Conservation (phyloP, 2,329 filamentous ascomycete genomes). For the Plectosphaerella plurivora region DNA sequence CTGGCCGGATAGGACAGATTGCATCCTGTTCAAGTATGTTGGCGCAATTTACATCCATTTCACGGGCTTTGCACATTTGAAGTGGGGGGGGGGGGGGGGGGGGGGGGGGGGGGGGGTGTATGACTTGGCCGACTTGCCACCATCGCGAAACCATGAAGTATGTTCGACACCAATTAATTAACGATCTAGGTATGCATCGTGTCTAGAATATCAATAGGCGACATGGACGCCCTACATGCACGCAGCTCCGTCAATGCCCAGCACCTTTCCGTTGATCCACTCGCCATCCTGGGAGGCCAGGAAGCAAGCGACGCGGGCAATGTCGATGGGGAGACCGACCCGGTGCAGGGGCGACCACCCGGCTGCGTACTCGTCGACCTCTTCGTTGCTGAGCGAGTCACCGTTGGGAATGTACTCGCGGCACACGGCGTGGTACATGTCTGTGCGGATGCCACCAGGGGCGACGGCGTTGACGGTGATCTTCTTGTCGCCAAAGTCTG, state of each 20-base stretch:
- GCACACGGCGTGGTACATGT: constrained; percentile 65
- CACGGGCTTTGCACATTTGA: too few relatives aligned
- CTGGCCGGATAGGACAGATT: too few relatives aligned
- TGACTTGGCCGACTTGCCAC: too few relatives aligned
- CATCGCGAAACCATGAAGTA: too few relatives aligned
- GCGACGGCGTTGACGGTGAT: constrained; percentile 66
- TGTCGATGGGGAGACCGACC: constrained; percentile 63
- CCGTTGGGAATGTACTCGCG: constrained; percentile 59
- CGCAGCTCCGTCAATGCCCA: constrained; percentile 13
- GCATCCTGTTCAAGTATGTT: too few relatives aligned
- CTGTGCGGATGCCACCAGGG: constrained; percentile 63
- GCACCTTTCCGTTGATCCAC: constrained; percentile 40
- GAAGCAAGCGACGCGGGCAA: constrained; percentile 60
- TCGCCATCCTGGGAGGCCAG: constrained; percentile 40
- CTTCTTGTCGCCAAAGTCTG: constrained; percentile 60
- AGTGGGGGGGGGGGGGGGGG: too few relatives aligned
- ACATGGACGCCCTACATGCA: constrained; percentile 8
- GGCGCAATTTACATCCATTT: too few relatives aligned
- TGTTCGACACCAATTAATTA: too few relatives aligned
- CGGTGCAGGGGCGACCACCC: constrained; percentile 54
- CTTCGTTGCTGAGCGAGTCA: constrained; percentile 49
- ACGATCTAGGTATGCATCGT: too few relatives aligned
- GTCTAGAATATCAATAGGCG: background rate
- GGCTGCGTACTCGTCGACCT: constrained; percentile 48
- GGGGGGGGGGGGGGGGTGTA: too few relatives aligned